Evolutionary conservation across 371 early-diverging fungal genomes (phyloP).

Genomic region (Mucor lusitanicus): DNA sequence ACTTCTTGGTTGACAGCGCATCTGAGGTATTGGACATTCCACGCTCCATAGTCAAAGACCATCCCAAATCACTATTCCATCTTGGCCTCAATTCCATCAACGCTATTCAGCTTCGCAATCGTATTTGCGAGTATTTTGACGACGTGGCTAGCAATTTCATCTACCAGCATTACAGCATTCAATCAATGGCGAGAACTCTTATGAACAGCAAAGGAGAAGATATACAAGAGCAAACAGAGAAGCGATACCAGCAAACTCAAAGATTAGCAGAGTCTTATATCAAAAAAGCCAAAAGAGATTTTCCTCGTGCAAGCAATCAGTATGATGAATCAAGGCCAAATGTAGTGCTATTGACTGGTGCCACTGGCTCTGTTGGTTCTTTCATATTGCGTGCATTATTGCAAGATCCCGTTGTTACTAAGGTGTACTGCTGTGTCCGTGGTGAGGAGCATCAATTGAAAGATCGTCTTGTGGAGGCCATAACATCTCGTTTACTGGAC

Average conservation of each 20-base stretch:
- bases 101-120: conserved; percentile 28
- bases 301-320: background rate
- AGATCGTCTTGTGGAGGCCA: conserved; percentile 24
- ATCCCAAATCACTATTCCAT: conserved; percentile 23
- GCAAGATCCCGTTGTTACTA: conserved; percentile 16
- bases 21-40: conserved; percentile 11
- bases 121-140: conserved; percentile 17
- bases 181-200: conserved; percentile 11
- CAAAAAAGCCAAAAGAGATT: conserved; percentile 20
- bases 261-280: conserved; percentile 17
- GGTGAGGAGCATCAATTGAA: conserved; percentile 5
- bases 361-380: conserved; percentile 47
- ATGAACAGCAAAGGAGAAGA: background rate
- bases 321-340: background rate
- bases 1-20: conserved; percentile 5
- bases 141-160: conserved; percentile 34
- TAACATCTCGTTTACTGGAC: conserved; percentile 26
- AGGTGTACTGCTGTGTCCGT: conserved; percentile 34
- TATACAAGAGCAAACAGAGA: background rate
- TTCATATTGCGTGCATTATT: conserved; percentile 34
- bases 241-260: conserved; percentile 13
- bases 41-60: background rate
- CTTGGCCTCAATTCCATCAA: conserved; percentile 28
- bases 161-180: conserved; percentile 28
- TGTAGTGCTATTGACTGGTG: conserved; percentile 40